These are phyloP conservation scores for Thelonectria discophora DNA, from an alignment of 2,329 filamentous ascomycete genomes.

Conservation along the genomic window DNA sequence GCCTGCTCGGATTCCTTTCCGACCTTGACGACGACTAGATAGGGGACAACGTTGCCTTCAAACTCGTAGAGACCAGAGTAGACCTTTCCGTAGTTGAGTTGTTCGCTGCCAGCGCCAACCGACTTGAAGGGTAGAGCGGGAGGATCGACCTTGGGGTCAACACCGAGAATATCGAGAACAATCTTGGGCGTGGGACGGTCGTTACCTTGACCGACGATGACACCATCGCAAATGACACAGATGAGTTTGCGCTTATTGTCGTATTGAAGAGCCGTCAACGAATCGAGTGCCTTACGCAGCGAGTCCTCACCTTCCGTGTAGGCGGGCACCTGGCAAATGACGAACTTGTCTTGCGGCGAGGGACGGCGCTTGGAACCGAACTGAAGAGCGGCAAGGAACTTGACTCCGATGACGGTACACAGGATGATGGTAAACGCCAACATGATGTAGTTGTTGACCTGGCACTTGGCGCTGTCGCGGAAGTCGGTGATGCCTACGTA, in stretches of 20 bases:
- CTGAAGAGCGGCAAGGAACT: slow-evolving; percentile 92
- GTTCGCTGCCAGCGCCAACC: slow-evolving; percentile 85
- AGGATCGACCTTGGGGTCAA: slow-evolving; percentile 96
- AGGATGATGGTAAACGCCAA: slow-evolving; percentile 87
- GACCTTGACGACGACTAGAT: slow-evolving; percentile 94
- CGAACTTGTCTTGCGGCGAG: slow-evolving; percentile 94
- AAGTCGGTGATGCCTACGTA: slow-evolving; percentile 88
- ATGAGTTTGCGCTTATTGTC: slow-evolving; percentile 99
- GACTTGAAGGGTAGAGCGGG: slow-evolving; percentile 94
- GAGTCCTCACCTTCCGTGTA: slow-evolving; percentile 99
- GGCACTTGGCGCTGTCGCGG: slow-evolving; percentile 76
- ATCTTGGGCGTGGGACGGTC: slow-evolving; percentile 98
- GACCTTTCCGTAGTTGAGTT: slow-evolving; percentile 98
- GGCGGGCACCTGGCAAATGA: slow-evolving; percentile 96
- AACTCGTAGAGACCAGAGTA: slow-evolving; percentile 98
- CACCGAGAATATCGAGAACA: slow-evolving; percentile 94
- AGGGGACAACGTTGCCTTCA: slow-evolving; percentile 97
- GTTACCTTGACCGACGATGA: slow-evolving; percentile 95
- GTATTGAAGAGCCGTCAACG: slow-evolving; percentile 91
- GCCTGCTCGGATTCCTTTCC: slow-evolving; percentile 94
- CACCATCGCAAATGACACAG: slow-evolving; percentile 94
- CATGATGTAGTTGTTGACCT: slow-evolving; percentile 90
- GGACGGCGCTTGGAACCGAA: slow-evolving; percentile 92
- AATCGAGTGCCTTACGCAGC: slow-evolving; percentile 90
- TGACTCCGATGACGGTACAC: slow-evolving; percentile 80